Evolutionary conservation across 2,329 filamentous ascomycete genomes (phyloP), one percentile per base, ranked within the genome.

Genomic region (Pestalotiopsis sp.): DNA sequence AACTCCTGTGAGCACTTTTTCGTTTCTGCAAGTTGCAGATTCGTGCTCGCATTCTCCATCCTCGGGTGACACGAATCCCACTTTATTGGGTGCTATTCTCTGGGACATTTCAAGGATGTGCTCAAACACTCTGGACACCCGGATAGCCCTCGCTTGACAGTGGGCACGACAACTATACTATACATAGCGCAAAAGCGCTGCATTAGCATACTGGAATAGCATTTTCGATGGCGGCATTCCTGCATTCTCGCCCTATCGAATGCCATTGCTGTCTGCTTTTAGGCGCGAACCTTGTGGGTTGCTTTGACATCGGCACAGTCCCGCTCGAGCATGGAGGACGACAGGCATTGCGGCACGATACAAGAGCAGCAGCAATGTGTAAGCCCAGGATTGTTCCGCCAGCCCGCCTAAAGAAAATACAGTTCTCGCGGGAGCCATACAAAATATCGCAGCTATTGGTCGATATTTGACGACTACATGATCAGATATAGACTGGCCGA

Each of bases 201-300:
- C 59, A 62, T 62, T 62, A 39, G 25, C 31, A 62, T 52, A 12
- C 13, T 23, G 27, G 57, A 59, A 39, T 62, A 62, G 25, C 25
- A 62, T 62, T 36, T n/a, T 36, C 31, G 14, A 39, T 36, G 59
- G 14, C 31, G 17, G 25, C 59, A 39, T 39, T 36, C 59, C 36
- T 39, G 13, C 25, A 14, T 62, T 39, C 13, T 6, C 36, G 27
- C n/a, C 27, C n/a, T 62, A 23, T n/a, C 11, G 27, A 62, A 49
- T 64, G 41, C 11, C 62, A 17, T 41, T 12, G 20, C 20, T 12
- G 41, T 27, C 62, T 64, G 38, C 20, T 17, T 17, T 20, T 36
- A n/a, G 36, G 59, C n/a, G 13, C 31, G 62, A 52, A 64, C 62
- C 62, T 64, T 64, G 62, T 49, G 45, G n/a, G 62, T 64, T 20